Percentiles rank a stretch among this genome's conserved stretches.
phyloP scores from a whole-genome alignment of 2,329 filamentous ascomycete genomes.

The Venturia oleaginea region DNA sequence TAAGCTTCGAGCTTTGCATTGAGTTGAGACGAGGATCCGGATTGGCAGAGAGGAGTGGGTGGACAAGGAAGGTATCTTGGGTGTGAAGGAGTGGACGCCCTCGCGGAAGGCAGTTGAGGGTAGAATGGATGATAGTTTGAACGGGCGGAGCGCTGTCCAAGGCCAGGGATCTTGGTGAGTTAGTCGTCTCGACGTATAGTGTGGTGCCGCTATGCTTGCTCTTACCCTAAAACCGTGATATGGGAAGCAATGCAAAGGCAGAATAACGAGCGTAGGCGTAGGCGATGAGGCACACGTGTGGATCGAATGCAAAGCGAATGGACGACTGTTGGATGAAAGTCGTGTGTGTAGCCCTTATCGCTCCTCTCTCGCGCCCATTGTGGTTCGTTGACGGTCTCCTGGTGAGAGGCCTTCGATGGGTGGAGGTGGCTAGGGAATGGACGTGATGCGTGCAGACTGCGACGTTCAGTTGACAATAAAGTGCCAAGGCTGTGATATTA shows the following conservation, averaged over 20 bases:
- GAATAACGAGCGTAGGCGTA: not conserved
- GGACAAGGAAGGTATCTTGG: not conserved
- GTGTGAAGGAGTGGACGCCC: slow-evolving; percentile 3
- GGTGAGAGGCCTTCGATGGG: not conserved
- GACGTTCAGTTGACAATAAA: not conserved
- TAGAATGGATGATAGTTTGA: not conserved
- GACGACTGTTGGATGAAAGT: not conserved
- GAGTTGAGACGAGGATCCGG: not conserved
- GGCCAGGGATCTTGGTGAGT: slow-evolving; percentile 5
- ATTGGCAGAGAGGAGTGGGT: not conserved
- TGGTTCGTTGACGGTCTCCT: not conserved
- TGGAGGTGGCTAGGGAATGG: not conserved
- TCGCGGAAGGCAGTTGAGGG: not conserved
- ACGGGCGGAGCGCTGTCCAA: not conserved
- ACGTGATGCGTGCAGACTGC: not conserved
- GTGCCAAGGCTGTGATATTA: not conserved
- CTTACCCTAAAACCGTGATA: slow-evolving; percentile 4
- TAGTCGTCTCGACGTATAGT: slow-evolving; percentile 1
- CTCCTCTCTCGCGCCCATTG: slow-evolving; percentile 2
- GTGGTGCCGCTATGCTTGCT: not conserved
- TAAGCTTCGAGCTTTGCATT: not conserved
- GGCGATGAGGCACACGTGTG: not conserved
- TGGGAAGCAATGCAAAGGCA: not conserved
- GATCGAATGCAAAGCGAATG: not conserved
- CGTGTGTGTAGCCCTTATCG: not conserved